Percentiles rank a stretch among this genome's conserved stretches.
Evolutionary conservation across 2,329 filamentous ascomycete species (phyloP).

Genomic region (Calonectria hongkongensis): DNA sequence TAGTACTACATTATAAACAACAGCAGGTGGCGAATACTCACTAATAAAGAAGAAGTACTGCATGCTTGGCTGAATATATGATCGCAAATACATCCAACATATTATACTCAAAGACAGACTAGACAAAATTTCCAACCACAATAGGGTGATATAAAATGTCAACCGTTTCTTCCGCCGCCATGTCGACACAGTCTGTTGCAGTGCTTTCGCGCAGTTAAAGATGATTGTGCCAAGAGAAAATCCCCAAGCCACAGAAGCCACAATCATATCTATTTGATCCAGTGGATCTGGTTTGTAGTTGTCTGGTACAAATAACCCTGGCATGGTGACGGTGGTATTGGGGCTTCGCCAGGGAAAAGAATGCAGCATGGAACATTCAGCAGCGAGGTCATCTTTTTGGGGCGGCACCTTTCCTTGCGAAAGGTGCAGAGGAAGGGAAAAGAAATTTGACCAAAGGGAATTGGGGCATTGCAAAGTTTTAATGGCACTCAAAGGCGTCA

Average conservation of each 20-base stretch:
- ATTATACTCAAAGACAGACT: constrained; percentile 49
- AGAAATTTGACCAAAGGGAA: background rate
- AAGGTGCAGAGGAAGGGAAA: background rate
- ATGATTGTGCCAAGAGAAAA: constrained; percentile 48
- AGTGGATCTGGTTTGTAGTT: constrained; percentile 43
- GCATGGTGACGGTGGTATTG: constrained; percentile 6
- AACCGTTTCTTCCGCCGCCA: constrained; percentile 44
- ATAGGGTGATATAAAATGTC: constrained; percentile 45
- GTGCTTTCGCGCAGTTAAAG: constrained; percentile 50
- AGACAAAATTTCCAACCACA: constrained; percentile 50
- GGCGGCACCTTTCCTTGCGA: background rate
- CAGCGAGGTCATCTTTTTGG: background rate
- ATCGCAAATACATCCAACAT: constrained; percentile 49
- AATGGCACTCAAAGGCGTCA: background rate
- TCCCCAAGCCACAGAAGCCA: constrained; percentile 52
- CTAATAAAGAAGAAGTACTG: constrained; percentile 52
- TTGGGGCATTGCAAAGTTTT: background rate
- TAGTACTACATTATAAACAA: constrained; percentile 40
- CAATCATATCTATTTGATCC: constrained; percentile 46
- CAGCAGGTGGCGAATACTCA: constrained; percentile 34
- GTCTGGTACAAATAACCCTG: constrained; percentile 49
- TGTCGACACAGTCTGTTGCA: constrained; percentile 45
- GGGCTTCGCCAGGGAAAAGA: background rate
- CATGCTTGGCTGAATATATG: constrained; percentile 56
- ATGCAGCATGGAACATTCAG: background rate